phyloP scores from a whole-genome alignment of 352 stramenopile species.

The Phytophthora quininea region DNA sequence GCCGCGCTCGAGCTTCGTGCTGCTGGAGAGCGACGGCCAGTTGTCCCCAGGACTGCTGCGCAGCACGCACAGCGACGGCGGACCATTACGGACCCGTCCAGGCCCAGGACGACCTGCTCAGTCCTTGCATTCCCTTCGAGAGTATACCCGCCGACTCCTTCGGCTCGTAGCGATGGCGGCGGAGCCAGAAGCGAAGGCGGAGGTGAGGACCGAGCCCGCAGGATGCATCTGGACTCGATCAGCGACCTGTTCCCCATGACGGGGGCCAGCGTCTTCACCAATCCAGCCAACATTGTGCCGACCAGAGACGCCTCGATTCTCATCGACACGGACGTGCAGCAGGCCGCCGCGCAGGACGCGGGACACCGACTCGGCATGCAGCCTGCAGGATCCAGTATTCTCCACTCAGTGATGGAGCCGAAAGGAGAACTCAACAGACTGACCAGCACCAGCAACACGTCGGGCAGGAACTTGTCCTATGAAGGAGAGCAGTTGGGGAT shows the following conservation, averaged over 20 bases:
- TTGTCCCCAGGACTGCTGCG: constrained; percentile 28
- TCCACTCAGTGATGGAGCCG: constrained; percentile 41
- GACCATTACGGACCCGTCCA: constrained; percentile 7
- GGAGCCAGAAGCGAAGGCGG: constrained; percentile 16
- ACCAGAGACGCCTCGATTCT: constrained; percentile 79
- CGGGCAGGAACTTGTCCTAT: constrained; percentile 25
- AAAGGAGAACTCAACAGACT: constrained; percentile 14
- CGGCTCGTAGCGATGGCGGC: constrained; percentile 21
- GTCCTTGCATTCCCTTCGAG: constrained; percentile 29
- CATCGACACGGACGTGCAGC: constrained; percentile 68
- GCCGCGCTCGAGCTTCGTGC: constrained; percentile 66
- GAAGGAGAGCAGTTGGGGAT: constrained; percentile 38
- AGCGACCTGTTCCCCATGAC: constrained; percentile 74
- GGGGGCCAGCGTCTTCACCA: constrained; percentile 64
- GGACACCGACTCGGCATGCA: constrained; percentile 26
- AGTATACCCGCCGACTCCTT: constrained; percentile 23
- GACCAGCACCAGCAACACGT: constrained; percentile 24
- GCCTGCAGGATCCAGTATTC: constrained; percentile 17
- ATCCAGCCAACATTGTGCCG: constrained; percentile 76
- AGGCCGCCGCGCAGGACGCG: constrained; percentile 28
- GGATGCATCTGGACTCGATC: constrained; percentile 50
- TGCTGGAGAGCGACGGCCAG: constrained; percentile 53
- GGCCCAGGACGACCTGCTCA: constrained; percentile 12
- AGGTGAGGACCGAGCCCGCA: neutral
- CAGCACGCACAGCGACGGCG: constrained; percentile 30